These are phyloP conservation scores for Chalaropsis ovoidea DNA, from an alignment of 2,329 filamentous ascomycete species.

Conservation along the genomic window DNA sequence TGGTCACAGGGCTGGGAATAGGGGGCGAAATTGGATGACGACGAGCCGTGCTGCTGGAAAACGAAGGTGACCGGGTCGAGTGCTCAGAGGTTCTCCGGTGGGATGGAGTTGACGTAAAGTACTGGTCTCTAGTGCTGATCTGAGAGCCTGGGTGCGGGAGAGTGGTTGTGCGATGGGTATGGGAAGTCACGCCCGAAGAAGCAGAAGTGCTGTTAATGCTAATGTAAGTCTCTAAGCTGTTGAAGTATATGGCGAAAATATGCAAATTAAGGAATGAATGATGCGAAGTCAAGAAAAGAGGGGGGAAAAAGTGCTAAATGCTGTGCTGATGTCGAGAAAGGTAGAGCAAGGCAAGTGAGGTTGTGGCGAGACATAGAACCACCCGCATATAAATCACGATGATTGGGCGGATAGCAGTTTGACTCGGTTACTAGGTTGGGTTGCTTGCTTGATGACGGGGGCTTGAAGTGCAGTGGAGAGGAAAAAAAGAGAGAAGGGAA, in stretches of 20 bases:
- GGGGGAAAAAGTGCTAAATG: background rate
- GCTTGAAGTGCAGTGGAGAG: constrained; percentile 19
- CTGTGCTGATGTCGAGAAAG: background rate
- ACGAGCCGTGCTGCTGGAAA: constrained; percentile 37
- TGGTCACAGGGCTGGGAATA: constrained; percentile 41
- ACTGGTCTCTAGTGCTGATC: constrained; percentile 45
- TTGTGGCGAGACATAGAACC: constrained; percentile 11
- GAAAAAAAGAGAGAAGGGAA: constrained; percentile 20
- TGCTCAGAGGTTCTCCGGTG: constrained; percentile 44
- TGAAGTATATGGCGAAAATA: constrained; percentile 18
- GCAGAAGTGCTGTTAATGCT: constrained; percentile 40
- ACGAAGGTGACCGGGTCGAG: constrained; percentile 44
- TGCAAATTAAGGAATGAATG: constrained; percentile 11
- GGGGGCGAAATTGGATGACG: constrained; percentile 43
- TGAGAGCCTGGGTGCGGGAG: constrained; percentile 43
- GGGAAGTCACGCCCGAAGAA: constrained; percentile 47
- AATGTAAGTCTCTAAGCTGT: constrained; percentile 32
- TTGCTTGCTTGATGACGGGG: constrained; percentile 20
- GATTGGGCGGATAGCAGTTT: constrained; percentile 12
- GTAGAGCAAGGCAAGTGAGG: constrained; percentile 1
- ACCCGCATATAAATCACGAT: constrained; percentile 15
- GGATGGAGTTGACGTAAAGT: constrained; percentile 42
- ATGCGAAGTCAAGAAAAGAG: background rate
- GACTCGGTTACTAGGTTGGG: constrained; percentile 11
- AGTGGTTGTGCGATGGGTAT: constrained; percentile 44